Percentiles rank a stretch among this genome's conserved stretches.
These are phyloP conservation scores for Platanus orientalis DNA, from an alignment of 164 flowering plant species.

Conservation along the genomic window DNA sequence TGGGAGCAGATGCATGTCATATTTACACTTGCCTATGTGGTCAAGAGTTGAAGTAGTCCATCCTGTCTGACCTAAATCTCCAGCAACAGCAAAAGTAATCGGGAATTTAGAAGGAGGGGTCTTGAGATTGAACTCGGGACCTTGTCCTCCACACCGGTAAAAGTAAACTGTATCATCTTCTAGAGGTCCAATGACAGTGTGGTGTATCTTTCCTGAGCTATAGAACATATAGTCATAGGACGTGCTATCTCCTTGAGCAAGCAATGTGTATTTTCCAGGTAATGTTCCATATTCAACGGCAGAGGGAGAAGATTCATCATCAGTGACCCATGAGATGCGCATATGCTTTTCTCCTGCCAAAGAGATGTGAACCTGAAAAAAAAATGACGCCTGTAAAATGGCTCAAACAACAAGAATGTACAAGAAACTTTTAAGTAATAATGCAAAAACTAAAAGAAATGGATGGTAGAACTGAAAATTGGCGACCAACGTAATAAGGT, in stretches of 20 bases:
- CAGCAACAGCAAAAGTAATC: constrained; percentile 81
- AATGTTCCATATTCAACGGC: constrained; percentile 75
- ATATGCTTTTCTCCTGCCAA: constrained; percentile 78
- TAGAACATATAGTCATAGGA: constrained; percentile 73
- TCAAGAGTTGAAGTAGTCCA: constrained; percentile 92
- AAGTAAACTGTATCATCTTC: constrained; percentile 56
- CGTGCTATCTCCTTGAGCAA: constrained; percentile 68
- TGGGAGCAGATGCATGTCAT: constrained; percentile 86
- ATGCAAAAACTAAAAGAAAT: neutral
- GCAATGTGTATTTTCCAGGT: constrained; percentile 41
- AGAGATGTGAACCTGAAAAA: constrained; percentile 83
- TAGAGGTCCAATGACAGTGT: constrained; percentile 87
- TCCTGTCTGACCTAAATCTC: constrained; percentile 93
- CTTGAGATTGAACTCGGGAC: constrained; percentile 73
- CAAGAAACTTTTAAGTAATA: neutral
- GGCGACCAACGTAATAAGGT: neutral
- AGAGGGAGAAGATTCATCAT: constrained; percentile 54
- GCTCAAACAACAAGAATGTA: neutral
- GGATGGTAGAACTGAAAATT: neutral
- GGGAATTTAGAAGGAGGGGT: constrained; percentile 90
- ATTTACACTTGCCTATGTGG: constrained; percentile 68
- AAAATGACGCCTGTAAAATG: neutral
- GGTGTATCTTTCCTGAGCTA: constrained; percentile 84
- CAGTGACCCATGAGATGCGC: constrained; percentile 76
- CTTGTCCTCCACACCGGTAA: constrained; percentile 80